These are phyloP conservation scores for bread wheat (Triticum aestivum) DNA, from an alignment of 176 grass and related monocot genomes.

Conservation along the genomic window DNA sequence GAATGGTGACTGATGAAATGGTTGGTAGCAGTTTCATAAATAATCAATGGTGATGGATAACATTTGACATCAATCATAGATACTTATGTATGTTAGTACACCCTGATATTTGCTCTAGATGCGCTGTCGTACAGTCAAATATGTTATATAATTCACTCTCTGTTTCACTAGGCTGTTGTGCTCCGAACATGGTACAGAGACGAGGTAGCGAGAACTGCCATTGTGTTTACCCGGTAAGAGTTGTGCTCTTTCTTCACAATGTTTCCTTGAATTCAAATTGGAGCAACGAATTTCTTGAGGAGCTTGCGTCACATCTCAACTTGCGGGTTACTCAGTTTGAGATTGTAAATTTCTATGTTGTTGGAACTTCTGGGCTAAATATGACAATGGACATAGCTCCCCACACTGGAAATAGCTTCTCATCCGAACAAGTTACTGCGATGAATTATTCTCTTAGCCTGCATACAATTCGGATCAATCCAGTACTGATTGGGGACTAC, in stretches of 20 bases:
- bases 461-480: conserved; percentile 68
- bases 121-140: not conserved
- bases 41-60: not conserved
- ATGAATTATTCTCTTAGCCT: conserved; percentile 69
- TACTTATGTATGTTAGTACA: not conserved
- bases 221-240: conserved; percentile 85
- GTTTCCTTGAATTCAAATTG: conserved; percentile 81
- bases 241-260: conserved; percentile 88
- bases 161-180: conserved; percentile 69
- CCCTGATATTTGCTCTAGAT: not conserved
- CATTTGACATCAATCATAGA: not conserved
- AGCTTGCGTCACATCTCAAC: conserved; percentile 72
- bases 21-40: not conserved
- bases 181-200: conserved; percentile 76
- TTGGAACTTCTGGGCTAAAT: conserved; percentile 86
- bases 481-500: conserved; percentile 75
- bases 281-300: conserved; percentile 78
- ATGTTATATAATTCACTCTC: not conserved
- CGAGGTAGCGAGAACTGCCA: conserved; percentile 48
- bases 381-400: conserved; percentile 93
- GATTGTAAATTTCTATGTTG: conserved; percentile 90
- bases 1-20: not conserved
- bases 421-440: conserved; percentile 45
- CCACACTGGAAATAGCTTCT: conserved; percentile 82
- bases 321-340: conserved; percentile 70